Evolutionary conservation across 1,284 basidiomycete species (phyloP), one percentile per base, ranked within the genome.

Genomic region (Ganoderma sinense): DNA sequence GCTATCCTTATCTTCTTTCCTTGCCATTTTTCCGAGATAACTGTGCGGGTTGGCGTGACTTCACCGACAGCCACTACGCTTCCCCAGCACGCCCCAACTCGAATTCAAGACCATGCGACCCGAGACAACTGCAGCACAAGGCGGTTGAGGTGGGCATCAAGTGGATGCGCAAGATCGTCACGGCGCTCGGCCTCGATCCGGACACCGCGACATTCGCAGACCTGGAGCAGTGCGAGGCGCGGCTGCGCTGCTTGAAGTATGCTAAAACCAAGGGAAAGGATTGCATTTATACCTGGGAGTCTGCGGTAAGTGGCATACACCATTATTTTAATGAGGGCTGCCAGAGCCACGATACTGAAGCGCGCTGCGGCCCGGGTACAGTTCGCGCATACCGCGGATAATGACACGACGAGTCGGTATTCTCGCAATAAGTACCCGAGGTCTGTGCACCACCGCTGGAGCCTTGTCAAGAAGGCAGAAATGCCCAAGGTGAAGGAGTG

Each of bases 1-100:
- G 56, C 14, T 70, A 39, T 6, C 69, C 69, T 23, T 58, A 48
- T 20, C 14, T 70, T 20, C 48, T 70, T 8, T 20, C 39, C 1
- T 51, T 59, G n/a, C n/a, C 18, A 4, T 53, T 20, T 1, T 29
- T 62, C 62, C 67, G 59, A 16, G 1, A 39, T 20, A 4, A 16
- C 31, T 14, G 10, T 13, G 3, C 31, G 10, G 2, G 23, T n/a
- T 4, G 20, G 11, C 13, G 16, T 8, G 36, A 10, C n/a, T 13
- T 53, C 2, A 11, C 36, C 18, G 33, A 26, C 20, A 4, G 20
- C 14, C 48, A 55, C 23, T 61, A 61, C 13, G 59, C 59, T 13
- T 8, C 6, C 8, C 33, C 31, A 3, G 26, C 13, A 26, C 23
- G 31, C 23, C n/a, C n/a, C 23, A 26, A 16, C 31, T 36, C 26